phyloP scores from a whole-genome alignment of 495 filamentous ascomycete species.

The Hypoxylon cercidicola region DNA sequence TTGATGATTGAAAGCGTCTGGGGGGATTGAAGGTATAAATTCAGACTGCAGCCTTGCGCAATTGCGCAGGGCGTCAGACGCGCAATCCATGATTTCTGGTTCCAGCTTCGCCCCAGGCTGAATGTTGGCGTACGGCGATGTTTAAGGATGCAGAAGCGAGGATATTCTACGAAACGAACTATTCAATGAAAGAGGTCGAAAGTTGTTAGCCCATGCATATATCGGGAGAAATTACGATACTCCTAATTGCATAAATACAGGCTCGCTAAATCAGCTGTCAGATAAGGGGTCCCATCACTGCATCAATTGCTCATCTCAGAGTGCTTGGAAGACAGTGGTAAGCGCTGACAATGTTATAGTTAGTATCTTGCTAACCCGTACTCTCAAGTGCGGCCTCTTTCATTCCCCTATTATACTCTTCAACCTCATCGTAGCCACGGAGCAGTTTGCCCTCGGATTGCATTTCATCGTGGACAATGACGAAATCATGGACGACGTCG shows the following conservation, averaged over 20 bases:
- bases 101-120: background rate
- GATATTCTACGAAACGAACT: background rate
- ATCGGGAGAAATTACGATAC: too few species aligned
- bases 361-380: conserved; percentile 11
- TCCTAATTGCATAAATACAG: too few species aligned
- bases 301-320: too few species aligned
- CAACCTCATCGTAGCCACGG: conserved; percentile 15
- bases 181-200: too few species aligned
- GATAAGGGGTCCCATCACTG: too few species aligned
- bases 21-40: background rate
- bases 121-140: background rate
- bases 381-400: conserved; percentile 15
- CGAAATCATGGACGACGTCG: background rate
- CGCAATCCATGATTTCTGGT: background rate
- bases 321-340: background rate
- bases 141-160: background rate
- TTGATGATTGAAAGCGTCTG: background rate
- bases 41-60: background rate
- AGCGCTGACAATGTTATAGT: background rate
- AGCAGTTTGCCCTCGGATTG: conserved; percentile 6
- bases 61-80: conserved; percentile 4
- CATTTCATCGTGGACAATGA: conserved; percentile 3
- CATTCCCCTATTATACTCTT: conserved; percentile 16
- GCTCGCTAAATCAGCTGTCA: too few species aligned
- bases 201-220: too few species aligned